phyloP scores from a whole-genome alignment of 2,329 filamentous ascomycete species.

The Ophiocordyceps camponoti-floridani region DNA sequence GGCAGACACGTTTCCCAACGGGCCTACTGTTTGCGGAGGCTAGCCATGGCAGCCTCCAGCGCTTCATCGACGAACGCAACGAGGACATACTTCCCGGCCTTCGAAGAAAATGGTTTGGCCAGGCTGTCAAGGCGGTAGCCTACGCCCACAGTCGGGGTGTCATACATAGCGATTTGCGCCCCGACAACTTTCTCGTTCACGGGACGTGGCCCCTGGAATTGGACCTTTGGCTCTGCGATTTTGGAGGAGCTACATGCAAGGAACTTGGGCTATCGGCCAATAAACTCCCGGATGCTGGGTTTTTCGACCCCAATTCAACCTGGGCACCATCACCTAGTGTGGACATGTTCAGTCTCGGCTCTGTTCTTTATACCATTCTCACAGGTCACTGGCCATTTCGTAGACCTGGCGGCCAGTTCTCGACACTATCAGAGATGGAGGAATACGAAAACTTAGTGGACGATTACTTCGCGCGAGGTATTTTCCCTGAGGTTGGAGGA shows the following conservation, averaged over 20 bases:
- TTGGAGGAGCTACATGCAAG: neutral
- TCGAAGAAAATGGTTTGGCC: neutral
- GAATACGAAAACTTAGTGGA: neutral
- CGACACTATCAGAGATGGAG: neutral
- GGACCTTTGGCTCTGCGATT: constrained; percentile 1
- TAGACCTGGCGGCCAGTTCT: neutral
- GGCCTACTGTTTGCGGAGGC: neutral
- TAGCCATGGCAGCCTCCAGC: neutral
- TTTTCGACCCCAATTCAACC: constrained; percentile 1
- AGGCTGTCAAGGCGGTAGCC: neutral
- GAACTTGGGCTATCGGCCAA: neutral
- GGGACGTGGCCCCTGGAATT: neutral
- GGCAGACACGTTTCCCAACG: neutral
- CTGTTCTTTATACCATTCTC: constrained; percentile 1
- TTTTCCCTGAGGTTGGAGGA: neutral
- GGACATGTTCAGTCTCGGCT: constrained; percentile 1
- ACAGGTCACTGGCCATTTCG: constrained; percentile 1
- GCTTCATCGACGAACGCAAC: neutral
- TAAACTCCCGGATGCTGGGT: neutral
- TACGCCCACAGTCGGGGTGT: constrained; percentile 1
- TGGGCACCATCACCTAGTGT: neutral
- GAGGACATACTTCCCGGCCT: neutral
- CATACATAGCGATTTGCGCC: constrained; percentile 1
- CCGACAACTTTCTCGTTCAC: constrained; percentile 1
- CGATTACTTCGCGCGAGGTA: neutral